Percentiles rank a stretch among this genome's conserved stretches.
phyloP scores from a whole-genome alignment of 2,329 filamentous ascomycete species.

The Atkinsonella texensis region DNA sequence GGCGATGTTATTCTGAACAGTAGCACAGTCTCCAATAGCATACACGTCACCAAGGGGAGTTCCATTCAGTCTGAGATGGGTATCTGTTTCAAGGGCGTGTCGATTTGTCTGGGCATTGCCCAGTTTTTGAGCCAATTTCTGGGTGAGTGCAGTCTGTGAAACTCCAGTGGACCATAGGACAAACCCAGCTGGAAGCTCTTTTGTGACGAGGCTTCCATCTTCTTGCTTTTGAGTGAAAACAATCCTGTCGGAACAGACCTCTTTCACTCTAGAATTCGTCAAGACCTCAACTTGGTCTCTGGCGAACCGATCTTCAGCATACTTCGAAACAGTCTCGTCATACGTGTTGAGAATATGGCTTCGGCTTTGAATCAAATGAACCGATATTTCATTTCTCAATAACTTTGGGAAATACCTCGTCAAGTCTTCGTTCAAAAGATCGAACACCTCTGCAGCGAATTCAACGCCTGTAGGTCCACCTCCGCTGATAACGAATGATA shows the following conservation, averaged over 20 bases:
- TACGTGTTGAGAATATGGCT: constrained; percentile 97
- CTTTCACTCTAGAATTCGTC: constrained; percentile 86
- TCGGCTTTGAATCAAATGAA: constrained; percentile 90
- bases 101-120: constrained; percentile 69
- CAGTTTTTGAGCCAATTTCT: constrained; percentile 66
- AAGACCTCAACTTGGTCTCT: constrained; percentile 86
- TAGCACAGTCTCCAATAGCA: constrained; percentile 89
- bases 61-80: constrained; percentile 79
- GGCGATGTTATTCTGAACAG: constrained; percentile 93
- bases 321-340: constrained; percentile 84
- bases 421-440: constrained; percentile 92
- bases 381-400: constrained; percentile 92
- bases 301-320: constrained; percentile 81
- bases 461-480: constrained; percentile 95
- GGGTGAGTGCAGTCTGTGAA: constrained; percentile 68
- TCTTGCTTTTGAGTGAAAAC: constrained; percentile 74
- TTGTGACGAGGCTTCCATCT: constrained; percentile 63
- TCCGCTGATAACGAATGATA: constrained; percentile 93
- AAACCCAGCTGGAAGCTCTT: constrained; percentile 91
- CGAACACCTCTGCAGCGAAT: constrained; percentile 91
- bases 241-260: constrained; percentile 73
- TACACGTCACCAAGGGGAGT: constrained; percentile 91
- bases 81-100: constrained; percentile 88
- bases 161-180: constrained; percentile 98
- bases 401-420: constrained; percentile 73